Conservation (phyloP, 495 filamentous ascomycete genomes). For the Parachaetomium inaequale region DNA sequence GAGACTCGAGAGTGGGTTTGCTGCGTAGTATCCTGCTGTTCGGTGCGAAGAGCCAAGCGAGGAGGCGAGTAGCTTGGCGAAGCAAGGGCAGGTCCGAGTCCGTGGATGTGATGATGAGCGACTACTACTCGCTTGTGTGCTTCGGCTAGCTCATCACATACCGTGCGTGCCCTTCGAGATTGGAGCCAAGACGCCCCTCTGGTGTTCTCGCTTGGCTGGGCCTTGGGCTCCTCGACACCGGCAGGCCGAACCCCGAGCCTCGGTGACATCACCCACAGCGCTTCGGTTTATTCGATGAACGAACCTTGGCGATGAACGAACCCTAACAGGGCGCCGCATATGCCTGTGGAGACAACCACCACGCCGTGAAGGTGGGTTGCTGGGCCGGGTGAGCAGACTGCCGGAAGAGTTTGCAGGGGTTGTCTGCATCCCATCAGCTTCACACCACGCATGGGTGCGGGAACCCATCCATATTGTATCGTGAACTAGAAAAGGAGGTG, state of each 20-base stretch:
- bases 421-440: not conserved
- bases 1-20: not conserved
- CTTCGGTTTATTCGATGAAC: too few species aligned
- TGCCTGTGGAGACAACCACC: too few species aligned
- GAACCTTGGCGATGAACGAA: too few species aligned
- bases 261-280: too few species aligned
- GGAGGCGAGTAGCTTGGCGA: not conserved
- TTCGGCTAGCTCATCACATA: conserved; percentile 2
- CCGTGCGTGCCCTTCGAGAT: not conserved
- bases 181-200: not conserved
- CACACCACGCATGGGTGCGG: not conserved
- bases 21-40: not conserved
- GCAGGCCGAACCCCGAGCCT: too few species aligned
- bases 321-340: too few species aligned
- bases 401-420: not conserved
- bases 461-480: conserved; percentile 13
- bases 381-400: not conserved
- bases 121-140: conserved; percentile 3
- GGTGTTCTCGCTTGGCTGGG: not conserved
- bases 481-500: conserved; percentile 16
- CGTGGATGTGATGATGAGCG: not conserved
- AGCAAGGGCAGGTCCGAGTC: not conserved
- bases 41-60: conserved; percentile 1
- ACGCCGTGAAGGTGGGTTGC: not conserved
- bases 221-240: too few species aligned